phyloP scores from a whole-genome alignment of 1,139 yeast genomes.

The Taphrina pruni region DNA sequence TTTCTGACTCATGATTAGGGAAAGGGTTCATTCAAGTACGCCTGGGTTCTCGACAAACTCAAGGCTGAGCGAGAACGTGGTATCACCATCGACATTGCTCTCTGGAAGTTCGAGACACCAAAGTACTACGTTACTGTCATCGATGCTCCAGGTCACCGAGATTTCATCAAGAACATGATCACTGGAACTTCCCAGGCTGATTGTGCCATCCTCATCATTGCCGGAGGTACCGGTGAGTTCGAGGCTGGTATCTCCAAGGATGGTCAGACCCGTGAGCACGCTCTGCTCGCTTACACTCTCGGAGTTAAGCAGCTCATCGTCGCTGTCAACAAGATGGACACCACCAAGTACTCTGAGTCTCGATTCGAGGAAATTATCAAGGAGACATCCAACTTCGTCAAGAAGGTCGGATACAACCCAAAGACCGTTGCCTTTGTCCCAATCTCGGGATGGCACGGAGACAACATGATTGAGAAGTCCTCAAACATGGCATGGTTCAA shows the following conservation, averaged over 20 bases:
- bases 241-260: conserved; percentile 95
- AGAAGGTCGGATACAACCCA: conserved; percentile 94
- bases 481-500: conserved; percentile 89
- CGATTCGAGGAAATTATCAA: conserved; percentile 81
- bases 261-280: conserved; percentile 95
- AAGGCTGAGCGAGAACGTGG: conserved; percentile 98
- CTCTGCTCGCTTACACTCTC: conserved; percentile 84
- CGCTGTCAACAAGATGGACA: conserved; percentile 94
- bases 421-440: conserved; percentile 90
- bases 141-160: conserved; percentile 97
- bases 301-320: conserved; percentile 89
- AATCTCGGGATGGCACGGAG: conserved; percentile 94
- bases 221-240: conserved; percentile 93
- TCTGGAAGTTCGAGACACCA: conserved; percentile 96
- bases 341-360: conserved; percentile 81
- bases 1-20: conserved; percentile 53
- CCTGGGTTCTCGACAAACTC: conserved; percentile 94
- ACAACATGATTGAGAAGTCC: conserved; percentile 86
- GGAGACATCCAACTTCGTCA: conserved; percentile 87
- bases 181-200: conserved; percentile 95
- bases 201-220: conserved; percentile 87
- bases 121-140: conserved; percentile 90
- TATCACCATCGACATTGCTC: conserved; percentile 93
- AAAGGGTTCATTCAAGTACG: conserved; percentile 98
- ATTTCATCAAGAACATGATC: conserved; percentile 94